A percentile compares a stretch with the other conserved stretches of the same genome.
phyloP scores from a whole-genome alignment of 1,284 basidiomycete species.

The Pseudozyma tsukubaensis region DNA sequence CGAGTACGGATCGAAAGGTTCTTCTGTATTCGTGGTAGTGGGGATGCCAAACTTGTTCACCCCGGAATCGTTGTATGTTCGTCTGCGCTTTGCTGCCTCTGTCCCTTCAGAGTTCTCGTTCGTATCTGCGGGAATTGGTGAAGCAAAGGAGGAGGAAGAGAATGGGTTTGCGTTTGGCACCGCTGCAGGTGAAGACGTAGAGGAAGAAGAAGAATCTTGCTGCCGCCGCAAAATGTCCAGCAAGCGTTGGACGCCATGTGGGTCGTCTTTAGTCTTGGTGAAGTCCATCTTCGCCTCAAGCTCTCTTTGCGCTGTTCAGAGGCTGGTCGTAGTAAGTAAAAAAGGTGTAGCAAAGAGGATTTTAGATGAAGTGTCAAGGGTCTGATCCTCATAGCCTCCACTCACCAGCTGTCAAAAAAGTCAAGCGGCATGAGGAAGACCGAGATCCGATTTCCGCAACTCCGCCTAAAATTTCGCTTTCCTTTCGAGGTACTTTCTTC shows the following conservation, averaged over 20 bases:
- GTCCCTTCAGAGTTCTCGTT: constrained; percentile 7
- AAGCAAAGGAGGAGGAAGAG: background rate
- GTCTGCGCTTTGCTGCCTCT: constrained; percentile 24
- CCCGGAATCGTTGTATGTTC: constrained; percentile 17
- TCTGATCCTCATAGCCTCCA: background rate
- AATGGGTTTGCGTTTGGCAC: background rate
- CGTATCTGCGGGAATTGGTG: background rate
- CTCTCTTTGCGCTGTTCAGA: background rate
- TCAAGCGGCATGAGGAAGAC: background rate
- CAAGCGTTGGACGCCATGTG: constrained; percentile 46
- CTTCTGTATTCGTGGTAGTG: background rate
- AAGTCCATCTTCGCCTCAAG: constrained; percentile 18
- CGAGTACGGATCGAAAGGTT: constrained; percentile 32
- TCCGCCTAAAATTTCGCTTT: background rate
- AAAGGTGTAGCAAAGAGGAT: background rate
- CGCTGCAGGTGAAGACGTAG: constrained; percentile 1
- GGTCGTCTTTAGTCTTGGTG: constrained; percentile 21
- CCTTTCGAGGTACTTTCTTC: background rate
- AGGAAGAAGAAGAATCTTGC: constrained; percentile 27
- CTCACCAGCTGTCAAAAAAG: background rate
- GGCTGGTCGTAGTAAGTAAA: background rate
- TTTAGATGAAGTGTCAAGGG: background rate
- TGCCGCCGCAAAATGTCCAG: constrained; percentile 38
- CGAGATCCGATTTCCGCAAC: constrained; percentile 13
- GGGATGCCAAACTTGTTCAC: constrained; percentile 15